These are phyloP conservation scores for Raphidocelis subcapitata DNA, from an alignment of 139 green algal genomes.

Conservation along the genomic window DNA sequence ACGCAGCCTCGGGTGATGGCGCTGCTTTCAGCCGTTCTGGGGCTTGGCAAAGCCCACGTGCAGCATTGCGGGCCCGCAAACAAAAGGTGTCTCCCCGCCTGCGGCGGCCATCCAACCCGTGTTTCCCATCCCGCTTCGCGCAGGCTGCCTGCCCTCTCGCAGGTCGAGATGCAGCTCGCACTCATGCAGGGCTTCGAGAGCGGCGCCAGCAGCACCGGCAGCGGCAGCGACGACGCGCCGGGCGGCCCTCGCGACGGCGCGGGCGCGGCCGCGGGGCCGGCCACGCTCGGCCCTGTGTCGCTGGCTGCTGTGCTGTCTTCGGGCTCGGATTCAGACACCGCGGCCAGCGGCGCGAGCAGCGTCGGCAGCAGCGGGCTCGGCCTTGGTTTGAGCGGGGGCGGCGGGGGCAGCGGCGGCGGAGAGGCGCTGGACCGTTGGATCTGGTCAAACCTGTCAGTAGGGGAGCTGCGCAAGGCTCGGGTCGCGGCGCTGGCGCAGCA, in stretches of 20 bases:
- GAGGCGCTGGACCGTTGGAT: constrained; percentile 14
- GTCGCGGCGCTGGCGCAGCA: constrained; percentile 7
- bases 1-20: too few species aligned
- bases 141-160: constrained; percentile 7
- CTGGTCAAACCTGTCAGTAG: background rate
- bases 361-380: background rate
- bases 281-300: background rate
- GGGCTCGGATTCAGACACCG: background rate
- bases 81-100: too few species aligned
- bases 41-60: too few species aligned
- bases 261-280: background rate
- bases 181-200: constrained; percentile 3
- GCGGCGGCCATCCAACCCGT: too few species aligned
- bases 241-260: background rate
- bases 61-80: too few species aligned
- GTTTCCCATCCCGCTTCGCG: too few species aligned
- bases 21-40: too few species aligned
- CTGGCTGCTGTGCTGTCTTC: background rate
- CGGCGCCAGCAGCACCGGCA: background rate
- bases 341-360: background rate
- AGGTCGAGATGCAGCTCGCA: constrained; percentile 31
- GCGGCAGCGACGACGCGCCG: background rate
- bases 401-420: background rate
- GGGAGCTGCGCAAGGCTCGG: background rate
- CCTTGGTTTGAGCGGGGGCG: background rate